A percentile compares a stretch with the other conserved stretches of the same genome.
phyloP scores from a whole-genome alignment of 2,329 filamentous ascomycete species.

The Fusarium zealandicum region DNA sequence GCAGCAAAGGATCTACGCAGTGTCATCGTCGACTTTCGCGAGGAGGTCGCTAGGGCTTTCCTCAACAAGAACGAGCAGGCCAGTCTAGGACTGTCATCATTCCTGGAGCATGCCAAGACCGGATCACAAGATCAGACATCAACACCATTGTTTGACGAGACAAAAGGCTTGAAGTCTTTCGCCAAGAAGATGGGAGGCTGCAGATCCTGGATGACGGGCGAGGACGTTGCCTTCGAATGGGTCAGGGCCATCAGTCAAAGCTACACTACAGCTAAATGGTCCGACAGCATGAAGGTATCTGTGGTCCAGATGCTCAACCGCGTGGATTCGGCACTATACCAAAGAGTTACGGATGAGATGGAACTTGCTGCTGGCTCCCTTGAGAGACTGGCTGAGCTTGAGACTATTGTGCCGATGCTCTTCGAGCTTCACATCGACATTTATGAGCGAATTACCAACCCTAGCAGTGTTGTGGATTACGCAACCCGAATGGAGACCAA shows the following conservation, averaged over 20 bases:
- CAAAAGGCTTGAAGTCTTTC: slow-evolving; percentile 60
- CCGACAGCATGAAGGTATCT: slow-evolving; percentile 62
- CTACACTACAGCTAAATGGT: slow-evolving; percentile 64
- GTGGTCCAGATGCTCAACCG: slow-evolving; percentile 64
- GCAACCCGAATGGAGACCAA: slow-evolving; percentile 58
- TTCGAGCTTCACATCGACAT: slow-evolving; percentile 69
- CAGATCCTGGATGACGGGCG: slow-evolving; percentile 58
- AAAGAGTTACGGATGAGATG: slow-evolving; percentile 54
- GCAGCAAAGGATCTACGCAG: slow-evolving; percentile 59
- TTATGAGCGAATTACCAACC: slow-evolving; percentile 65
- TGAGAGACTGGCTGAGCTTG: slow-evolving; percentile 46
- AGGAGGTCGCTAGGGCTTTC: slow-evolving; percentile 61
- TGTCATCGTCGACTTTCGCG: slow-evolving; percentile 58
- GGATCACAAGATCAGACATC: slow-evolving; percentile 58
- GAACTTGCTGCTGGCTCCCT: slow-evolving; percentile 37
- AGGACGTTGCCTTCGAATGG: slow-evolving; percentile 68
- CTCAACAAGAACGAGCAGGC: slow-evolving; percentile 61
- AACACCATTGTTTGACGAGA: slow-evolving; percentile 60
- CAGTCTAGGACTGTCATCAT: slow-evolving; percentile 64
- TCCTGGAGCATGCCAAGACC: slow-evolving; percentile 69
- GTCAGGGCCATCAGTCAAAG: slow-evolving; percentile 57
- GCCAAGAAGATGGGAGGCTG: slow-evolving; percentile 54
- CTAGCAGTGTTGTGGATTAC: slow-evolving; percentile 61
- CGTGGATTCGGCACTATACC: slow-evolving; percentile 60
- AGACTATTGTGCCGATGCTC: slow-evolving; percentile 62